A percentile compares a stretch with the other conserved stretches of the same genome.
These are phyloP conservation scores for Dovyalis caffra DNA, from an alignment of 345 rosid species.

Conservation along the genomic window DNA sequence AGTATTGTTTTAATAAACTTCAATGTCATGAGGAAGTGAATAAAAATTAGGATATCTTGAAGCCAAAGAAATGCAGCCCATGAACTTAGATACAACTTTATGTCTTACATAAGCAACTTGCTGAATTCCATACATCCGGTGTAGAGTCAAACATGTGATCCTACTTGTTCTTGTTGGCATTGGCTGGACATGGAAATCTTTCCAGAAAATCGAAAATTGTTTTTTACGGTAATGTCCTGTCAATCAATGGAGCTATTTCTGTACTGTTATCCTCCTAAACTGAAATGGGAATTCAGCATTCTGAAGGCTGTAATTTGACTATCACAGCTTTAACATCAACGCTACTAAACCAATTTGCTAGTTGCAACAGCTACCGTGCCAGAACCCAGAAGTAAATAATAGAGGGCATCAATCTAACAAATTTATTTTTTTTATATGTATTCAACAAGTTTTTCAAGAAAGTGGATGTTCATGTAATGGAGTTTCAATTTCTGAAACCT, in stretches of 20 bases:
- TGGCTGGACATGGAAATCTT: neutral
- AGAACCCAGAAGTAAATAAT: too few relatives aligned
- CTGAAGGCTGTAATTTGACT: neutral
- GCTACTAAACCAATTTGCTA: too few relatives aligned
- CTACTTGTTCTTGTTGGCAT: neutral
- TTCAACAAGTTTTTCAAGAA: too few relatives aligned
- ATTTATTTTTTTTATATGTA: too few relatives aligned
- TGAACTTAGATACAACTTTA: neutral
- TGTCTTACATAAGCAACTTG: neutral
- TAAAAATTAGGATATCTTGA: neutral
- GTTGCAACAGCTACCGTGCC: too few relatives aligned
- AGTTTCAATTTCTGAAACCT: too few relatives aligned
- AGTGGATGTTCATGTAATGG: too few relatives aligned
- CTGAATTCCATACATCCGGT: neutral
- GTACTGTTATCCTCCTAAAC: neutral
- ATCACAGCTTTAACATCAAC: neutral
- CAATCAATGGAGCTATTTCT: neutral
- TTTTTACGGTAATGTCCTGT: neutral
- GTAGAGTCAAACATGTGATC: neutral
- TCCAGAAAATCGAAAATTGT: neutral
- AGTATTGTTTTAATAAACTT: neutral
- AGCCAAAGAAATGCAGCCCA: neutral
- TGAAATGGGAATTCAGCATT: neutral
- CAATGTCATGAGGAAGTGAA: neutral
- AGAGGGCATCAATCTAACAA: too few relatives aligned